A percentile compares a stretch with the other conserved stretches of the same genome.
Conservation (phyloP, 768 basidiomycete species). For the Megacollybia marginata region DNA sequence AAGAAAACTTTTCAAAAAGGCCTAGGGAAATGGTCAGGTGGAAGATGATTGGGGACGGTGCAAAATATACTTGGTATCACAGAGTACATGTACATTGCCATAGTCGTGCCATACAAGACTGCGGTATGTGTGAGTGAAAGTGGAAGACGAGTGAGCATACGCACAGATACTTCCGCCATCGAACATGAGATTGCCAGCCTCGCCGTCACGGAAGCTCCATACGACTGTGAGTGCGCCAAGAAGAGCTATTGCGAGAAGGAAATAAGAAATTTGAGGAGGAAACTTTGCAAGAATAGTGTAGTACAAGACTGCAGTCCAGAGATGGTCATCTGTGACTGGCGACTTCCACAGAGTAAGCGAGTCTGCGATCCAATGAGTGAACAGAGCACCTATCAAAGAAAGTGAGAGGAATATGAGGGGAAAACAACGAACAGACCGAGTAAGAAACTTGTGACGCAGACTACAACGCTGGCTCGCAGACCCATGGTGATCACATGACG, state of each 20-base stretch:
- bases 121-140: conserved; percentile 3
- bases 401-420: neutral
- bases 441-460: conserved; percentile 73
- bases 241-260: conserved; percentile 46
- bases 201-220: conserved; percentile 71
- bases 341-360: conserved; percentile 86
- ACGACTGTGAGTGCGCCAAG: conserved; percentile 63
- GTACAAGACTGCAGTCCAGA: conserved; percentile 79
- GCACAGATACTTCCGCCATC: conserved; percentile 84
- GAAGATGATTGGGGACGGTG: conserved; percentile 1
- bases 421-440: conserved; percentile 43
- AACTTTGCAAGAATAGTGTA: conserved; percentile 72
- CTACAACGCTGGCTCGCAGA: conserved; percentile 64
- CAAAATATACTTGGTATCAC: conserved; percentile 66
- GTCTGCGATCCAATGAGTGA: conserved; percentile 93
- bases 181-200: conserved; percentile 85
- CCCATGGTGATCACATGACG: conserved; percentile 39
- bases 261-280: conserved; percentile 47
- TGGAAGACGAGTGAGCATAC: conserved; percentile 13
- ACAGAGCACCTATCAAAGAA: conserved; percentile 52
- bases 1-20: conserved; percentile 50
- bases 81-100: conserved; percentile 66
- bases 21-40: conserved; percentile 26
- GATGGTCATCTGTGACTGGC: conserved; percentile 75
- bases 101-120: conserved; percentile 76